phyloP scores from a whole-genome alignment of 1,139 yeast genomes.

The Taiozyma sp. region DNA sequence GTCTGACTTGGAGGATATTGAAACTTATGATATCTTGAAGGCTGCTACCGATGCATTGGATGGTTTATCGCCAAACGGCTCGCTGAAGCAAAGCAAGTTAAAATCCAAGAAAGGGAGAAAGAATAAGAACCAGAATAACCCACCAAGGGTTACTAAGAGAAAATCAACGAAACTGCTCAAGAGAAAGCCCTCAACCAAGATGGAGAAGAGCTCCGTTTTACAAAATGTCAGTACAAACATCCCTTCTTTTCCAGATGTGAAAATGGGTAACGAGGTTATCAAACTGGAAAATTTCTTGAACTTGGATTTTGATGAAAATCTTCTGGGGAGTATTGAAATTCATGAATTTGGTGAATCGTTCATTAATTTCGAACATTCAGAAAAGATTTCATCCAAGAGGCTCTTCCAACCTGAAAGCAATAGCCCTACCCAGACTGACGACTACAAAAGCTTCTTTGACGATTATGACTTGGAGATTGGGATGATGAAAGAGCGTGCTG shows the following conservation, averaged over 20 bases:
- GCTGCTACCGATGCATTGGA: conserved; percentile 15
- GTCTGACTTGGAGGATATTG: conserved; percentile 12
- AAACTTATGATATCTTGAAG: conserved; percentile 19
- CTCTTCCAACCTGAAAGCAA: neutral
- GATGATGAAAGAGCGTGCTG: conserved; percentile 4
- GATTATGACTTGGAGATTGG: conserved; percentile 7
- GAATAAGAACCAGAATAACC: conserved; percentile 6
- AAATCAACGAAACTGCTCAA: neutral
- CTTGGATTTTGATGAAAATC: neutral
- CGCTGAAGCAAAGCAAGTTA: neutral
- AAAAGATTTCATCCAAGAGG: conserved; percentile 1
- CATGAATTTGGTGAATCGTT: neutral
- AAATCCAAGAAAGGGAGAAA: conserved; percentile 6
- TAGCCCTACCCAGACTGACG: neutral
- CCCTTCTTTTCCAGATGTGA: neutral
- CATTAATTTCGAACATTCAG: conserved; percentile 4
- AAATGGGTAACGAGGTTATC: neutral
- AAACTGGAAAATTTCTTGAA: neutral
- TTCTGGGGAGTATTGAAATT: neutral
- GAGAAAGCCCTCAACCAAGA: neutral
- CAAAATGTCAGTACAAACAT: neutral
- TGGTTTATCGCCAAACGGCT: neutral
- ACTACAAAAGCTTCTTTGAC: neutral
- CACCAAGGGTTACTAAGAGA: neutral
- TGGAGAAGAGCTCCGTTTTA: neutral